Evolutionary conservation across 78 protist genomes (phyloP), one percentile per base, ranked within the genome.

Genomic region (Diacronema lutheri): DNA sequence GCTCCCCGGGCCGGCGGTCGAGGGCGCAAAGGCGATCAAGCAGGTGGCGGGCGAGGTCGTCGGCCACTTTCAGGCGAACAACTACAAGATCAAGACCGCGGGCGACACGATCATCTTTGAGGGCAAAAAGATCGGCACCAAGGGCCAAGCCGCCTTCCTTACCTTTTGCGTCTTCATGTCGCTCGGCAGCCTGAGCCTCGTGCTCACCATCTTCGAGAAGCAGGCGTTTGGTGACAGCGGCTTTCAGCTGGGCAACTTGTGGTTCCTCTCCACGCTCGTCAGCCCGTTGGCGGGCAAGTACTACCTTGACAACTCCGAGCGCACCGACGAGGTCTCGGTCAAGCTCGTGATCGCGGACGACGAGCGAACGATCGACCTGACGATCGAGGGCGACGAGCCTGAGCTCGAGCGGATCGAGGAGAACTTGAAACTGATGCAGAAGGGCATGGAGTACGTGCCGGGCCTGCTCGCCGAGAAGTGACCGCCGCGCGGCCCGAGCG

Each of bases 251-350:
- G 79, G 79, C 23, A 71, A 41, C 35, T 26, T 3, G 20, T 71
- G 79, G 79, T 71, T 41, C 35, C 37, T 35, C 11, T 41, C 58
- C 33, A 71, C 79, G 16, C 79, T 71, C 11, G 23, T 71, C 37
- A 38, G 50, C 21, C 79, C 79, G 23, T 1, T 71, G 37, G 79
- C 79, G 37, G 79, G 79, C 58, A 71, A 71, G 79, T 71, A 41
- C 35, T 71, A 71, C 79, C 79, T 41, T 26, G 79, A 71, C 33
- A 71, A 71, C 19, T 57, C 79, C 57, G 79, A 71, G 79, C 79
- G 79, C 4, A 41, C 33, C 20, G 79, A 71, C 57, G 14, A n/a
- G 41, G 33, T 71, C 40, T 38, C 20, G 1, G 79, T 71, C 5
- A 71, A 71, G 79, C 41, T 71, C 21, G 79, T 71, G 31, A 71